These are phyloP conservation scores for Suhomyces anneliseae DNA, from an alignment of 1,139 yeast genomes.

Conservation along the genomic window DNA sequence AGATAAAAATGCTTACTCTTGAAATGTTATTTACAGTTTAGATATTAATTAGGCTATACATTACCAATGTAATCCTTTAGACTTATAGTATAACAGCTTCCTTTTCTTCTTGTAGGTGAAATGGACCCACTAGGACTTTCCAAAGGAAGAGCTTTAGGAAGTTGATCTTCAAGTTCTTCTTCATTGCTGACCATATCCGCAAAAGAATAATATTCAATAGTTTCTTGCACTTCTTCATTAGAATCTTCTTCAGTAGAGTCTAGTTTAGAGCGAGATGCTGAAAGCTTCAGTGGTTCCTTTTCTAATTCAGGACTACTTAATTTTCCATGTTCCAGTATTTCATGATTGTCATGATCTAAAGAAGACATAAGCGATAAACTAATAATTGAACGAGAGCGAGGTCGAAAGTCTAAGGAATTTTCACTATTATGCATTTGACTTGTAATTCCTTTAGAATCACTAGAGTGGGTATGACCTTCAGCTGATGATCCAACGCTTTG, in stretches of 20 bases:
- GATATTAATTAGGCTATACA: constrained; percentile 2
- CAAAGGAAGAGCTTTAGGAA: no score
- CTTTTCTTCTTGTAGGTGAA: constrained; percentile 12
- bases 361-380: constrained; percentile 26
- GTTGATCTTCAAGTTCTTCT: constrained; percentile 2
- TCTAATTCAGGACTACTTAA: not conserved
- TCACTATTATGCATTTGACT: constrained; percentile 4
- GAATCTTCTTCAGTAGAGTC: constrained; percentile 4
- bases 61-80: constrained; percentile 23
- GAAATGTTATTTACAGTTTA: not conserved
- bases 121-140: not conserved
- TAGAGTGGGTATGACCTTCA: not conserved
- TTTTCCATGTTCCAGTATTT: not conserved
- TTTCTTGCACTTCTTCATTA: constrained; percentile 10
- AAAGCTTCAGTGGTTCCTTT: not conserved
- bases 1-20: not conserved
- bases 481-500: constrained; percentile 3
- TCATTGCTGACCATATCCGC: constrained; percentile 32
- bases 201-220: constrained; percentile 34
- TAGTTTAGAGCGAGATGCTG: not conserved
- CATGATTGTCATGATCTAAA: constrained; percentile 13
- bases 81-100: constrained; percentile 20
- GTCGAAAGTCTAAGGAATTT: constrained; percentile 9
- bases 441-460: not conserved
- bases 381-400: constrained; percentile 26